Conservation (phyloP, 2,329 filamentous ascomycete genomes). For the Diaporthe humulicola region DNA sequence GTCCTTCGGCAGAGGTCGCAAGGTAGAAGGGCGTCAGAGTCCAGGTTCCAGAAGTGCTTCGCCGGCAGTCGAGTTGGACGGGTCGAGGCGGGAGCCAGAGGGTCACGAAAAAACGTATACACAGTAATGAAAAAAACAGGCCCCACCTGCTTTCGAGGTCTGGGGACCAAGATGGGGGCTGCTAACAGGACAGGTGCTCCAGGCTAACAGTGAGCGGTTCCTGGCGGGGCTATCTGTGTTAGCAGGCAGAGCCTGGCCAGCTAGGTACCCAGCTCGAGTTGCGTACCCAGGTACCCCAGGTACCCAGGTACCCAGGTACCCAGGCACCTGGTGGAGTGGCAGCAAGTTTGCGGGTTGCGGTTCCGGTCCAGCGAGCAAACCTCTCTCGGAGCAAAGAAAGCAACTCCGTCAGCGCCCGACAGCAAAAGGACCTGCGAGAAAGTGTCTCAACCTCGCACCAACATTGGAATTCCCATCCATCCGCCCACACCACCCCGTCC, state of each 20-base stretch:
- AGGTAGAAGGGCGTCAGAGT: neutral
- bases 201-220: neutral
- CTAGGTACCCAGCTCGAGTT: too few species aligned
- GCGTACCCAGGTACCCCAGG: too few species aligned
- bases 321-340: neutral
- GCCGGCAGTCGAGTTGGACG: neutral
- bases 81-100: neutral
- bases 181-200: neutral
- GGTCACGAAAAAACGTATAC: neutral
- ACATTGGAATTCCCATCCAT: constrained; percentile 1
- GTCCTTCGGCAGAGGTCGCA: neutral
- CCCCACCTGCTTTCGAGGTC: neutral
- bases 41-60: neutral
- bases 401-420: constrained; percentile 34
- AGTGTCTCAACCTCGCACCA: constrained; percentile 38
- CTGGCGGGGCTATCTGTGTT: neutral
- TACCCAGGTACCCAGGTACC: neutral
- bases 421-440: constrained; percentile 34
- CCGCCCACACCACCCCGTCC: constrained; percentile 54
- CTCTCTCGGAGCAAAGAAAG: constrained; percentile 32
- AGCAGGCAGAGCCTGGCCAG: neutral
- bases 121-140: neutral
- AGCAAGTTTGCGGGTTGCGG: neutral
- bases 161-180: too few species aligned
- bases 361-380: constrained; percentile 30